Evolutionary conservation across 495 filamentous ascomycete genomes (phyloP), one percentile per base, ranked within the genome.

Genomic region (Poronia punctata): DNA sequence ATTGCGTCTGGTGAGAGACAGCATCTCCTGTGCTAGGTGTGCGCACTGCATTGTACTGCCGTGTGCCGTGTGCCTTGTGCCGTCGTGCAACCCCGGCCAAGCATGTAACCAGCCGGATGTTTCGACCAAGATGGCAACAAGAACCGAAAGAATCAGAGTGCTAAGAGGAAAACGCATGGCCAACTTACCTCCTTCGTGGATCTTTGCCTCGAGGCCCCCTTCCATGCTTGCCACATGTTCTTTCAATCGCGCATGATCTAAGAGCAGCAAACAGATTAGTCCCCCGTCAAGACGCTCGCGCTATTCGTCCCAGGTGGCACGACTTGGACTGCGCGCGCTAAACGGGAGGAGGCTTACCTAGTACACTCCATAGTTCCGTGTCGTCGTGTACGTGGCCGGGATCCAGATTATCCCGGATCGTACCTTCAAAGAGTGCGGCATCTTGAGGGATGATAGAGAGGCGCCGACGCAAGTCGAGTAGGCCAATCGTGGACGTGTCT

Each of bases 401-500:
- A 57, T 99, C 93, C 24, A 99, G 74, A 59, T 99, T 99, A 62
- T 97, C 93, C 52, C 93, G 77, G 47, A 99, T 73, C 12, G 88
- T 90, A 31, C 93, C 93, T 68, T 97, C 88, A 53, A 99, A 99
- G 52, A 99, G 76, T 52, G 90, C 88, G 35, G 93, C 88, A 66
- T 99, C 93, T 56, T 99, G 93, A 14, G 93, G 93, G 51, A 99
- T 99, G 61, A 99, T 99, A 28, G 93, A 89, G 25, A 99, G 74
- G 35, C 92, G 83, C 17, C 88, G 76, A 41, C 93, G 77, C 40
- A 99, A 74, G 58, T 97, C 93, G 38, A 87, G 62, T 40, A 99
- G 66, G 5, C 93, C 93, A 63, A 97, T 95, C 8, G 75, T 83
- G 22, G 87, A 87, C 4, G 92, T 89, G 64, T 96, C 84, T 33